These are phyloP conservation scores for Cerrena zonata DNA, from an alignment of 1,284 basidiomycete genomes.

Conservation along the genomic window DNA sequence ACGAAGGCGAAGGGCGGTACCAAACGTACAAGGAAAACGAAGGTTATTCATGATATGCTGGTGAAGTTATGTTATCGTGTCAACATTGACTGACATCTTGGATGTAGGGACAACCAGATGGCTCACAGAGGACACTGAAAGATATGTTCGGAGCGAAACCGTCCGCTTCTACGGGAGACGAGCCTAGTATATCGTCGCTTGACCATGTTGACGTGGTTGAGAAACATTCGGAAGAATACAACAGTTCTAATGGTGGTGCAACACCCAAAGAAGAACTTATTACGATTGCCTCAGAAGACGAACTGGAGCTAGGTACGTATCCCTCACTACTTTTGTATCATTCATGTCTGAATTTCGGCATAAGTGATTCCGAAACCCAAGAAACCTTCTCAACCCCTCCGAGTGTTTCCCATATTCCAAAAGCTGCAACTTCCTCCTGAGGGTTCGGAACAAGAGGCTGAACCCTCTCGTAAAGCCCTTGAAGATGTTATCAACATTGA, in stretches of 20 bases:
- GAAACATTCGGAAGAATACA: no score
- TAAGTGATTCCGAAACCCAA: no score
- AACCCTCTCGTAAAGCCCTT: neutral
- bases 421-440: neutral
- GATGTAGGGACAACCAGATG: neutral
- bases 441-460: neutral
- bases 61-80: neutral
- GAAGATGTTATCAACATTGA: neutral
- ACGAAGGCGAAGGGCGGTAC: neutral
- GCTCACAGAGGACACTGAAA: conserved; percentile 9
- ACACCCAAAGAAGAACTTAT: no score
- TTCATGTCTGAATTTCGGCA: no score
- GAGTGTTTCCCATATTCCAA: neutral
- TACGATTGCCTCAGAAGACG: no score
- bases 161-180: neutral
- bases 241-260: no score
- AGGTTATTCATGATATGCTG: conserved; percentile 5
- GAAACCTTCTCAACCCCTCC: neutral
- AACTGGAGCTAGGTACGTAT: no score
- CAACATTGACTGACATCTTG: neutral
- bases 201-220: neutral
- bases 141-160: conserved; percentile 13
- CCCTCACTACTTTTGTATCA: no score
- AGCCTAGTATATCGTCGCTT: neutral
- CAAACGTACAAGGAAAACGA: neutral